These are phyloP conservation scores for Paraphaeosphaeria minitans DNA, from an alignment of 2,329 filamentous ascomycete genomes.

Conservation along the genomic window DNA sequence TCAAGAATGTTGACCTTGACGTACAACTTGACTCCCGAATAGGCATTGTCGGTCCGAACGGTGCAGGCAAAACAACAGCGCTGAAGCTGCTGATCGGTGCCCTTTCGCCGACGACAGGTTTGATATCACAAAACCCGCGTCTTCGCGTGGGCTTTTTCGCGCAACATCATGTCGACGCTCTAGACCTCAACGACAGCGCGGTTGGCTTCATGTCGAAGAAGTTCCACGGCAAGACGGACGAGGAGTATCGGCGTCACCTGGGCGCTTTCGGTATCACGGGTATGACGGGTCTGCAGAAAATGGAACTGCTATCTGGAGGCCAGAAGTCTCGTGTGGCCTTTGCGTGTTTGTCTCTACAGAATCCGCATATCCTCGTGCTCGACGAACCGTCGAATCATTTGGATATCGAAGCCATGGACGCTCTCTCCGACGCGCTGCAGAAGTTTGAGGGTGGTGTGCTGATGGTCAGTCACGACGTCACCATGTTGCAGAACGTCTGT, in stretches of 20 bases:
- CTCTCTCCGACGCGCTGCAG: constrained; percentile 79
- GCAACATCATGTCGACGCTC: constrained; percentile 95
- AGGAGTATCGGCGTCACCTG: constrained; percentile 94
- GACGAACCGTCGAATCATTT: constrained; percentile 99
- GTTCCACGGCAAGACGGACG: constrained; percentile 89
- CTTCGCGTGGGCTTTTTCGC: constrained; percentile 95
- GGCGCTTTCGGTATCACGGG: constrained; percentile 87
- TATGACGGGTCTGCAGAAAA: constrained; percentile 95
- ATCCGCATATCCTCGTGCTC: constrained; percentile 95
- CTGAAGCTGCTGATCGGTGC: constrained; percentile 94
- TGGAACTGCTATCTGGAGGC: constrained; percentile 91
- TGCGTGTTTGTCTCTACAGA: constrained; percentile 89
- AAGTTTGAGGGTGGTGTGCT: constrained; percentile 93
- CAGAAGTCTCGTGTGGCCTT: constrained; percentile 99
- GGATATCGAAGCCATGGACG: constrained; percentile 99
- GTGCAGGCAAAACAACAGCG: constrained; percentile 98
- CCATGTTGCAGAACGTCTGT: constrained; percentile 96
- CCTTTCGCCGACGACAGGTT: constrained; percentile 73
- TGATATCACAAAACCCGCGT: constrained; percentile 87
- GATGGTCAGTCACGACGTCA: constrained; percentile 99
- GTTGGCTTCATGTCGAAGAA: constrained; percentile 95
- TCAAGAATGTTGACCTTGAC: constrained; percentile 88
- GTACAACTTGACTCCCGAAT: constrained; percentile 98
- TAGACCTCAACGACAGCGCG: constrained; percentile 86
- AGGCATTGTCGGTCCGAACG: constrained; percentile 98